Base-by-base conservation (phyloP, 257 asterid species). In the Plantago ovata region DNA sequence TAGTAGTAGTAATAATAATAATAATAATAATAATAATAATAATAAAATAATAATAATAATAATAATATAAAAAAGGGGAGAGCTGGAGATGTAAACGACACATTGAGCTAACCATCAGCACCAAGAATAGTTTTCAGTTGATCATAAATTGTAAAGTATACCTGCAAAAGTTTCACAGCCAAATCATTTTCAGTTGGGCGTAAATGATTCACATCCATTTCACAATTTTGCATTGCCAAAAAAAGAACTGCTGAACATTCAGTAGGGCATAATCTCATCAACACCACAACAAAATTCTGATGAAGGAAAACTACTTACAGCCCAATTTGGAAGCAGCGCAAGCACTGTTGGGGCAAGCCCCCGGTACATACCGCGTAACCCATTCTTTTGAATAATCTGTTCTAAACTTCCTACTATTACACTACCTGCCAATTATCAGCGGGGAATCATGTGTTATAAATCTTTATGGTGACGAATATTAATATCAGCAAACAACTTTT, bases 251-350 rank as follows among this genome's bases (percentile, higher is more conserved):
- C 39, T 6, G 10, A 19, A 15, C 20, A 56, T 39, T 38, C 47
- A 49, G 46, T 22, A 55, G 49, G 59, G 28, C 61, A 52, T 40
- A 39, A 28, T 28, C 36, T 15, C 54, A 32, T 33, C 38, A 55
- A 36, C 36, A 20, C 10, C n/a, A 44, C 46, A 41, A 13, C 13
- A 64, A 18, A 28, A 53, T 46, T 13, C 51, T 21, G 20, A 58
- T 13, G 42, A 13, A 38, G 39, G 21, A 16, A 20, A 64, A 52
- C 15, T 9, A 67, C 89, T 67, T 46, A 88, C 98, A 3, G 98
- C 98, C 98, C 98, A 92, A 75, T 88, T 92, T 20, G 98, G 94
- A 58, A 92, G 93, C 75, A 92, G 70, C 10, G 98, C 95, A 71
- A 92, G 81, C 72, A 85, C 93, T 6, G 96, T 92, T 32, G 98